Evolutionary conservation across 768 basidiomycete genomes (phyloP).

Genomic region (Boletus insuetus): DNA sequence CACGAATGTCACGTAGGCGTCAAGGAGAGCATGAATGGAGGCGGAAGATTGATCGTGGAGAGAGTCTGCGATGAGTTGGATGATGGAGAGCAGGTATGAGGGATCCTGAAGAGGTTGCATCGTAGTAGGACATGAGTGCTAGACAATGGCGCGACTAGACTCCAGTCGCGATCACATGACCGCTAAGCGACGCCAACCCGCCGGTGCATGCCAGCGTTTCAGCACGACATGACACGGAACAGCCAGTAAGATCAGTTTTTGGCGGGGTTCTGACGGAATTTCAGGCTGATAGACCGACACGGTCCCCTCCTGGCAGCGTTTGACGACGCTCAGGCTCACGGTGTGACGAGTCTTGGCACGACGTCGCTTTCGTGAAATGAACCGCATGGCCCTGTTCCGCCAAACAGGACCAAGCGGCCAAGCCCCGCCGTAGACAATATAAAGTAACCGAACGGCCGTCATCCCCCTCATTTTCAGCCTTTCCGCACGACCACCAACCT

Average conservation of each 20-base stretch:
- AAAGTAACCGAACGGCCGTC: conserved; percentile 10
- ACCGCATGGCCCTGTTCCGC: conserved; percentile 1
- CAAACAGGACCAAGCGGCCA: conserved; percentile 25
- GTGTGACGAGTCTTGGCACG: background rate
- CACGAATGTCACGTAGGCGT: conserved; percentile 57
- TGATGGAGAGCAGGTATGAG: conserved; percentile 38
- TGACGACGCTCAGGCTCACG: too few relatives aligned
- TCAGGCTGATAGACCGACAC: background rate
- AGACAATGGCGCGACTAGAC: too few relatives aligned
- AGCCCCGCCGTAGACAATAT: conserved; percentile 6
- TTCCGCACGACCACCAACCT: conserved; percentile 2
- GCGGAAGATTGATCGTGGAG: conserved; percentile 37
- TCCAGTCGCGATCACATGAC: too few relatives aligned
- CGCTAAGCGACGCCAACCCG: too few relatives aligned
- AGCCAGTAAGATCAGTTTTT: too few relatives aligned
- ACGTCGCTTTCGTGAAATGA: background rate
- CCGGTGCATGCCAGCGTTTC: too few relatives aligned
- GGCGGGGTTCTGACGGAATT: background rate
- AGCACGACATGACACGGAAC: too few relatives aligned
- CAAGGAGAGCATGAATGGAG: conserved; percentile 53
- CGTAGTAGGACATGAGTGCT: too few relatives aligned
- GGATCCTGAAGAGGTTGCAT: conserved; percentile 11
- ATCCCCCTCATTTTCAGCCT: background rate
- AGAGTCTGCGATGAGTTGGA: conserved; percentile 48
- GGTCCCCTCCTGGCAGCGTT: too few relatives aligned